A percentile compares a stretch with the other conserved stretches of the same genome.
phyloP scores from a whole-genome alignment of 2,329 filamentous ascomycete genomes.

The Penicillium sclerotiorum region DNA sequence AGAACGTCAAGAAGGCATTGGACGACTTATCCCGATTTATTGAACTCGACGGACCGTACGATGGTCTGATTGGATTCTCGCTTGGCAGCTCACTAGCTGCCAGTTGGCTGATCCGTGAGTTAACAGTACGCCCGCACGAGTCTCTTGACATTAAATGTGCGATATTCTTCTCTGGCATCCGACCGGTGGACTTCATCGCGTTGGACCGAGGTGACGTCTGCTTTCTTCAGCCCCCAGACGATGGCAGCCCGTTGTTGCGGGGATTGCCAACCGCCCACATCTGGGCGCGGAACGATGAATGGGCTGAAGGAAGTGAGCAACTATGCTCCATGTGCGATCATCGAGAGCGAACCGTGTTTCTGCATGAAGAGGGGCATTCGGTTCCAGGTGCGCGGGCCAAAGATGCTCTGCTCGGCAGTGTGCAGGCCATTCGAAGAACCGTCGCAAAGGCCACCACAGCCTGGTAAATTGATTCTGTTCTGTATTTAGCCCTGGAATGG shows the following conservation, averaged over 20 bases:
- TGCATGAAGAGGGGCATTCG: not conserved
- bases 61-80: not conserved
- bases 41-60: not conserved
- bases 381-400: not conserved
- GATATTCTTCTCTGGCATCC: not conserved
- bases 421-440: not conserved
- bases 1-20: not conserved
- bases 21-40: not conserved
- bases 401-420: not conserved
- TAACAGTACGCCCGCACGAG: not conserved
- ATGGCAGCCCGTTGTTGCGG: not conserved
- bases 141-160: not conserved
- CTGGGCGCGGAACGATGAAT: not conserved
- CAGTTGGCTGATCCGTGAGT: not conserved
- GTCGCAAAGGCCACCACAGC: not conserved
- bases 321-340: not conserved
- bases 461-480: not conserved
- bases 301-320: not conserved
- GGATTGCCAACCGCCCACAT: not conserved
- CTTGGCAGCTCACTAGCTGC: not conserved
- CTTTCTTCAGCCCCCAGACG: not conserved
- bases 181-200: not conserved
- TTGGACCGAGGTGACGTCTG: not conserved
- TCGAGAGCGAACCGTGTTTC: not conserved
- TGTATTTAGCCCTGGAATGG: not conserved